Conservation (phyloP, 2,329 filamentous ascomycete genomes). For the Trichoderma harzianum region DNA sequence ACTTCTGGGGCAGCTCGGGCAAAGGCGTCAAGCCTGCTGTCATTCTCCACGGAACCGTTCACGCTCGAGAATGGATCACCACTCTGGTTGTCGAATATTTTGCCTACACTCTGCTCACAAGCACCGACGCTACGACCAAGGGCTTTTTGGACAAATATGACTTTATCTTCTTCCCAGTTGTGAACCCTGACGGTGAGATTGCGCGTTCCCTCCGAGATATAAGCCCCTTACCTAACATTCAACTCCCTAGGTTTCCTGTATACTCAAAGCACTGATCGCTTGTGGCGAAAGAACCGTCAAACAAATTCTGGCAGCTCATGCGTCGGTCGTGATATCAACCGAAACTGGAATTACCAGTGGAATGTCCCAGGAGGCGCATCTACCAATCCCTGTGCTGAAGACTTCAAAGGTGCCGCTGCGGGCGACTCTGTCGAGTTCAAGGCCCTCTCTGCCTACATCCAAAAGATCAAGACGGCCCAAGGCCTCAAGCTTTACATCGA, state of each 20-base stretch:
- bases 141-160: slow-evolving; percentile 59
- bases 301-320: slow-evolving; percentile 39
- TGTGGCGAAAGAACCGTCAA: slow-evolving; percentile 62
- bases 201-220: not conserved
- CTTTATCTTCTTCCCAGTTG: slow-evolving; percentile 62
- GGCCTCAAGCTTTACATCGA: slow-evolving; percentile 62
- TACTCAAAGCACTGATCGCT: slow-evolving; percentile 52
- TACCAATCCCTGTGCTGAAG: slow-evolving; percentile 49
- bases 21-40: slow-evolving; percentile 49
- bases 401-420: slow-evolving; percentile 42
- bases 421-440: slow-evolving; percentile 51
- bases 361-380: slow-evolving; percentile 47
- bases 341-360: slow-evolving; percentile 59
- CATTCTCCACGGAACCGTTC: slow-evolving; percentile 56
- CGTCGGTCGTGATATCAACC: slow-evolving; percentile 55
- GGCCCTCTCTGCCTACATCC: slow-evolving; percentile 40
- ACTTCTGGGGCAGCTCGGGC: slow-evolving; percentile 48
- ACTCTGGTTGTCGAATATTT: slow-evolving; percentile 55
- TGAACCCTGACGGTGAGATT: slow-evolving; percentile 56
- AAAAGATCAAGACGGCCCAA: slow-evolving; percentile 34
- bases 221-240: not conserved
- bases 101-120: slow-evolving; percentile 48
- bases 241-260: slow-evolving; percentile 53
- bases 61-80: slow-evolving; percentile 60
- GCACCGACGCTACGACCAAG: slow-evolving; percentile 35